Evolutionary conservation across 306 rosid genomes (phyloP), one percentile per base, ranked within the genome.

Genomic region (Ceratonia siliqua): DNA sequence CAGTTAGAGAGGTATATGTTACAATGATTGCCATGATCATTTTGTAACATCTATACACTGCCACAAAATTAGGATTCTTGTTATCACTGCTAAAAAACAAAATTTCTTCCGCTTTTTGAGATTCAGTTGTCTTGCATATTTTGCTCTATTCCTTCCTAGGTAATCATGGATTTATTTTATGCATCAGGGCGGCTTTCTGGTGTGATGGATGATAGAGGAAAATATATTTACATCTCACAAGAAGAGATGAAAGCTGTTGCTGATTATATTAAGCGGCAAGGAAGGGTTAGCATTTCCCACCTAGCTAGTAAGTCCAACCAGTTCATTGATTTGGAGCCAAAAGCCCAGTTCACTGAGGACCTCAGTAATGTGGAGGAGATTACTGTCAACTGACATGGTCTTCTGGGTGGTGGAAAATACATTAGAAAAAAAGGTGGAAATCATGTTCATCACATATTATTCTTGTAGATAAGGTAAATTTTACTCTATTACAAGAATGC

Each of bases 221-320:
- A 94, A 66, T 94, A 88, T 46, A 92, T 92, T 69, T 90, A 90
- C 91, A 90, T 92, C 80, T 92, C 95, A 13, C 85, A 65, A 39
- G 96, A 90, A 80, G 99, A 94, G 80, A 90, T 91, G 99, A 86
- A 90, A 82, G 97, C 96, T 18, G 97, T 94, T 62, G 93, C 98
- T 38, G 97, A 94, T 53, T 88, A 87, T 71, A 81, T 94, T 45
- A 90, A 86, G 86, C 89, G 95, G 67, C 88, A 82, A 67, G 97
- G 97, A 45, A 84, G 98, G 78, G 95, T 94, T 57, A 94, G 91
- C 89, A 94, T 94, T 73, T 86, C 97, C n/a, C 97, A 90, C 78
- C 85, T 94, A 35, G 96, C 96, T 24, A 91, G 98, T 62, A 88
- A 90, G 84, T 94, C 98, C 70, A 91, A 94, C 82, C 97, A 91